phyloP scores from a whole-genome alignment of 805 yeast species.

The Sugiyamaella mastotermitis region DNA sequence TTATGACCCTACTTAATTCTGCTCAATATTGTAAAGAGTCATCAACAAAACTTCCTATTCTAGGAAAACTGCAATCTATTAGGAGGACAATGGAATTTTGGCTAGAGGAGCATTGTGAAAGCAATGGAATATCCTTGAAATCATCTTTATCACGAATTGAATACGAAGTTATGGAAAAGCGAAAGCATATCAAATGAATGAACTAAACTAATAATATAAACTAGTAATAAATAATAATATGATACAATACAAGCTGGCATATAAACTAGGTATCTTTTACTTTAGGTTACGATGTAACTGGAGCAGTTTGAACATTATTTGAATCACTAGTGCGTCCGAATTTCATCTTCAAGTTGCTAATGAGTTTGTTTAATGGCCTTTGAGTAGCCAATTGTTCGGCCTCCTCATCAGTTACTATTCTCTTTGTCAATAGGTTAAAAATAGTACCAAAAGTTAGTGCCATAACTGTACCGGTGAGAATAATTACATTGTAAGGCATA shows the following conservation, averaged over 20 bases:
- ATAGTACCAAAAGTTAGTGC: conserved; percentile 85
- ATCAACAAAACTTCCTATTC: conserved; percentile 35
- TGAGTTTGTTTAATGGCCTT: conserved; percentile 9
- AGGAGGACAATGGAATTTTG: conserved; percentile 39
- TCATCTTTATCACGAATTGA: conserved; percentile 18
- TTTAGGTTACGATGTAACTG: no score
- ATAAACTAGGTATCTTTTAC: no score
- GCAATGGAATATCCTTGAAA: conserved; percentile 20
- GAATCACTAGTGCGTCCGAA: no score
- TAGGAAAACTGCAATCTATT: conserved; percentile 30
- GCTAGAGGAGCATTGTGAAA: conserved; percentile 29
- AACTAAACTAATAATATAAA: no score
- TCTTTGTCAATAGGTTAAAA: conserved; percentile 70
- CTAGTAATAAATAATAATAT: no score
- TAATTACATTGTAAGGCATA: conserved; percentile 97
- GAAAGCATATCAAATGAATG: no score
- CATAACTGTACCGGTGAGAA: conserved; percentile 88
- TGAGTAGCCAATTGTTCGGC: conserved; percentile 12
- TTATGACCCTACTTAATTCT: conserved; percentile 60
- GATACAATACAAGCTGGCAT: no score
- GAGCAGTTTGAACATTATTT: no score
- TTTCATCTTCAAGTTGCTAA: no score
- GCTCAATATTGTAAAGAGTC: conserved; percentile 20
- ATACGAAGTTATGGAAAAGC: conserved; percentile 4
- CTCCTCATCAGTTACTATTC: conserved; percentile 70